A percentile compares a stretch with the other conserved stretches of the same genome.
Conservation (phyloP, 495 filamentous ascomycete species). For the Podospora appendiculata region DNA sequence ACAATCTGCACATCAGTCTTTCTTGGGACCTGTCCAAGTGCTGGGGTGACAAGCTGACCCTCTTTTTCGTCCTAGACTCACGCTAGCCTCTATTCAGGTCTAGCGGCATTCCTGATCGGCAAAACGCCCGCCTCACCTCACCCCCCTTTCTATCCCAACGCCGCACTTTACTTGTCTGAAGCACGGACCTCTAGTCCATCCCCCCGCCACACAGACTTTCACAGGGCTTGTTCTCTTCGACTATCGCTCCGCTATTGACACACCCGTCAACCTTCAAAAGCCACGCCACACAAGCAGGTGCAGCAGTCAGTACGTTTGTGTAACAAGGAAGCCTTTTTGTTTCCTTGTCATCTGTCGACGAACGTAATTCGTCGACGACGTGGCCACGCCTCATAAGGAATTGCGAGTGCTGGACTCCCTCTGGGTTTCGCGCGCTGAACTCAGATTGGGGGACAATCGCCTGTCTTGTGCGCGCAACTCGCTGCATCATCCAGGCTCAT, state of each 20-base stretch:
- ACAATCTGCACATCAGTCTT: background rate
- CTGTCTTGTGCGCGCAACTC: too few relatives aligned
- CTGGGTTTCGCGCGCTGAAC: too few relatives aligned
- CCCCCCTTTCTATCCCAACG: background rate
- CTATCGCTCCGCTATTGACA: background rate
- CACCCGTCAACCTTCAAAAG: background rate
- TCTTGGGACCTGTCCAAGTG: background rate
- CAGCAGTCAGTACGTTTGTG: background rate
- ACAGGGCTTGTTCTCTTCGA: background rate
- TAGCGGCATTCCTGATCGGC: background rate
- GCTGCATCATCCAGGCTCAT: too few relatives aligned
- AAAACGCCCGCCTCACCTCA: background rate
- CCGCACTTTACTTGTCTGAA: background rate
- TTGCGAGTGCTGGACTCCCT: too few relatives aligned
- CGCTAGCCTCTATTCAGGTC: slow-evolving; percentile 2
- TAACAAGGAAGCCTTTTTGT: background rate
- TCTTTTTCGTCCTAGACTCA: slow-evolving; percentile 4
- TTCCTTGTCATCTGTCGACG: background rate
- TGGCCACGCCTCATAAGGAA: too few relatives aligned
- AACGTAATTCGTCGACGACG: too few relatives aligned
- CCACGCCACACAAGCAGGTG: background rate
- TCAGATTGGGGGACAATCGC: too few relatives aligned
- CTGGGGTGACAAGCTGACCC: slow-evolving; percentile 6
- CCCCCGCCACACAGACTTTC: background rate
- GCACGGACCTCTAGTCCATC: background rate